phyloP scores from a whole-genome alignment of 768 basidiomycete species.

The Boletus barrowsii region DNA sequence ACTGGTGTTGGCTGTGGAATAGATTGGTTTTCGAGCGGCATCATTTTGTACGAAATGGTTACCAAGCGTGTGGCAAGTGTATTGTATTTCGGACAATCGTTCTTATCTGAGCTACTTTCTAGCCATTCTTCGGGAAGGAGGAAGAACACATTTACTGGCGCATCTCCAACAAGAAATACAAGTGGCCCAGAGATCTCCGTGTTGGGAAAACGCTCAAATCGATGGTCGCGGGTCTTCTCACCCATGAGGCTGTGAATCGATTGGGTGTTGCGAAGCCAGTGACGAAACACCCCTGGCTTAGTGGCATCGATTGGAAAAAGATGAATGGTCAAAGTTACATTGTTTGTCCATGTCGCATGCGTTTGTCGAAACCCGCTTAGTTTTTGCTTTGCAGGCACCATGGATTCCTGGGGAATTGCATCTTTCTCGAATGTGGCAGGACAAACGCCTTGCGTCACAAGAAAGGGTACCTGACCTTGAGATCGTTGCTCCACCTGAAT shows the following conservation, averaged over 20 bases:
- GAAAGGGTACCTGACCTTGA: constrained; percentile 39
- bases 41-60: constrained; percentile 52
- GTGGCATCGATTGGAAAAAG: constrained; percentile 45
- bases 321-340: constrained; percentile 42
- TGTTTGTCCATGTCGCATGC: constrained; percentile 33
- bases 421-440: constrained; percentile 38
- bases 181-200: constrained; percentile 38
- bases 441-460: constrained; percentile 35
- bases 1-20: constrained; percentile 29
- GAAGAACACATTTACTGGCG: constrained; percentile 28
- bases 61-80: constrained; percentile 36
- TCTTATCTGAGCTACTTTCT: neutral
- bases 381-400: constrained; percentile 38
- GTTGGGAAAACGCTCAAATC: constrained; percentile 42
- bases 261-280: constrained; percentile 39
- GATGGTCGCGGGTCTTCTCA: constrained; percentile 42
- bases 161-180: constrained; percentile 28
- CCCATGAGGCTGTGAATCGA: constrained; percentile 34
- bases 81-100: neutral
- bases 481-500: constrained; percentile 32
- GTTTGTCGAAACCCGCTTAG: neutral
- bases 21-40: constrained; percentile 58
- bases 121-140: constrained; percentile 28
- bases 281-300: constrained; percentile 44
- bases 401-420: constrained; percentile 33